Base-by-base conservation (phyloP, 2,329 filamentous ascomycete species). In the Scytalidium lignicola region DNA sequence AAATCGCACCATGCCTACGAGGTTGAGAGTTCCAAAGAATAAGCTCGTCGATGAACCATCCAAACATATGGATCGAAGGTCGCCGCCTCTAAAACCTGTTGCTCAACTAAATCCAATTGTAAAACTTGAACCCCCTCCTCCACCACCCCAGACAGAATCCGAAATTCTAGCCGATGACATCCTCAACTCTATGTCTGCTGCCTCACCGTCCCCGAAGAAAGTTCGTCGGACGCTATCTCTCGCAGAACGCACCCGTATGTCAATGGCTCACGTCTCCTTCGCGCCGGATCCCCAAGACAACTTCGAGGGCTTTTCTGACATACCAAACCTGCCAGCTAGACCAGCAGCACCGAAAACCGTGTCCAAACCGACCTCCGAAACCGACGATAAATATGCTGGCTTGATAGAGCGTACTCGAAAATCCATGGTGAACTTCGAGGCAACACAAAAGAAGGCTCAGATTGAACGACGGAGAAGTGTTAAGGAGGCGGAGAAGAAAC, bases 181-280 rank as follows among this genome's bases (percentile, higher is more conserved):
- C 40, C 63, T 83, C 3, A 73, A 74, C 12, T 78, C 75, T 0
- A 76, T 83, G 62, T 68, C 74, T 20, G 72, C 72, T 42, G 70
- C 72, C 0, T 82, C 80, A 1, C 79, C 80, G 0, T 83, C 81
- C 0, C 81, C 81, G 0, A 62, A 69, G 41, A 83, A 81, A 56
- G 68, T 71, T 0, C 73, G 79, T 0, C 79, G 80, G 45, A 76
- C 74, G 0, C 67, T 85, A 8, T 83, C 85, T 0, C 75, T 93
- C 0, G 78, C 85, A 3, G 90, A 95, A 62, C 85, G 90, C 43
- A 95, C 91, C 0, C 82, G 87, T 17, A 75, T 90, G 47, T 90
- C 88, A 17, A 92, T 96, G 83, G 81, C 84, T 0, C 74, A 82
- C 2, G 72, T 79, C 43, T 76, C 80, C 1, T 67, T 65, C 15